Conservation (phyloP, 2,329 filamentous ascomycete species). For the Phoma sp. region DNA sequence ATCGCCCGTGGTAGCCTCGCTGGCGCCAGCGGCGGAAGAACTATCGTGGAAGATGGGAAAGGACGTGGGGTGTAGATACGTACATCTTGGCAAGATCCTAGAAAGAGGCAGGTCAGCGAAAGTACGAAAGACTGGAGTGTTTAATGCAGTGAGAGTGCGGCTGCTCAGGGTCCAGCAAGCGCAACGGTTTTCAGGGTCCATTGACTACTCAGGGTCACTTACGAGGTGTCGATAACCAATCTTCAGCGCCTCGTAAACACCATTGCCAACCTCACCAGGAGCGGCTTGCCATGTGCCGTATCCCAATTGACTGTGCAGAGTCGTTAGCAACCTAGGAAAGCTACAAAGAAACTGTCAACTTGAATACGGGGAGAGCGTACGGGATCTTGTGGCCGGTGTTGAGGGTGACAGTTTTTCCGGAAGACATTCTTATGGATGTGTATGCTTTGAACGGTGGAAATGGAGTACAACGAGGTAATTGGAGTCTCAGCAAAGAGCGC, state of each 20-base stretch:
- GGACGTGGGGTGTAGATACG: conserved; percentile 16
- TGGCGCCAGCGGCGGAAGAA: conserved; percentile 1
- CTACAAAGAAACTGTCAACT: too few relatives aligned
- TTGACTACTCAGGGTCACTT: conserved; percentile 17
- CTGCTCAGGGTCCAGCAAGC: not conserved
- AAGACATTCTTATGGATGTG: conserved; percentile 34
- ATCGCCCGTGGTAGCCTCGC: not conserved
- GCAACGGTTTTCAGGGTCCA: conserved; percentile 9
- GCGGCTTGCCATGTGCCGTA: conserved; percentile 47
- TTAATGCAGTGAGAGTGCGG: too few relatives aligned
- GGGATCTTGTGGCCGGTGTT: conserved; percentile 56
- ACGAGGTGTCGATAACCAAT: conserved; percentile 45
- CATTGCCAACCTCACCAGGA: conserved; percentile 49
- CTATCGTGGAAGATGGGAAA: not conserved
- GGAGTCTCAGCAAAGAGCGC: conserved; percentile 3
- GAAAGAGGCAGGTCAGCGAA: conserved; percentile 38
- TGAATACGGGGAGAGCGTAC: conserved; percentile 41
- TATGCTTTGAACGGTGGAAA: conserved; percentile 2
- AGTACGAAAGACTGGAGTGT: too few relatives aligned
- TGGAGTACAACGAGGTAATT: conserved; percentile 1
- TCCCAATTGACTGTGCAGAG: conserved; percentile 48
- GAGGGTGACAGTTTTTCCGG: conserved; percentile 47
- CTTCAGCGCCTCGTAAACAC: conserved; percentile 50
- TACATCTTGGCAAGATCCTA: conserved; percentile 45
- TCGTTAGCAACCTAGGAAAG: too few relatives aligned